Base-by-base conservation (phyloP, 352 stramenopile genomes). In the Salisapilia sapeloensis region DNA sequence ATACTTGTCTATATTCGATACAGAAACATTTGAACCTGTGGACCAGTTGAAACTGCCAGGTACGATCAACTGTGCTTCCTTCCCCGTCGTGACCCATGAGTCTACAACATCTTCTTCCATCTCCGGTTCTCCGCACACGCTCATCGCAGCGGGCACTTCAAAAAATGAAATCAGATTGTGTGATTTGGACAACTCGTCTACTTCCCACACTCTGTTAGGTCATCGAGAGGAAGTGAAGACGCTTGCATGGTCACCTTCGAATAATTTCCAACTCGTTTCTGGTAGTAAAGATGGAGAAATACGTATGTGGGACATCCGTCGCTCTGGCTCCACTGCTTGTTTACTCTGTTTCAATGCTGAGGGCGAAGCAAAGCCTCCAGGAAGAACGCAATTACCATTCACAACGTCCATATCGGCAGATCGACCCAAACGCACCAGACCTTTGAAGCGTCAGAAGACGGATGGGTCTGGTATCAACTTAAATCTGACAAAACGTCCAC, bases 291-390 rank as follows among this genome's bases (percentile, higher is more conserved):
- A 72, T 38, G 69, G 64, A 16, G 60, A 79, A 33, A 60, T 90
- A 24, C 63, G 76, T 12, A 35, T 93, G 17, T 93, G 79, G 79
- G 79, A 93, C 41, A 83, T 92, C 27, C 72, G 79, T 29, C 59
- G 69, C 27, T 91, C 76, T 0, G 79, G 79, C 13, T 45, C 69
- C 1, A 87, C 76, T 0, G 79, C 79, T 4, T 93, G 79, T 46
- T 40, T 91, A 33, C 54, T 81, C 14, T 85, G 60, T 40, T 53
- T 91, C 6, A 86, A 87, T 40, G 60, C 70, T 9, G 58, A 92
- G 37, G 65, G 65, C 11, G 33, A 46, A 15, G 61, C 72, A 0
- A 14, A 15, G 8, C 10, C 25, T 5, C 14, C 1, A 11, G 9
- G n/a, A n/a, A n/a, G n/a, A n/a, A n/a, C n/a, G n/a, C n/a, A n/a